Base-by-base conservation (phyloP, 1,139 yeast genomes). In the Zygosaccharomyces pseudobailii region DNA sequence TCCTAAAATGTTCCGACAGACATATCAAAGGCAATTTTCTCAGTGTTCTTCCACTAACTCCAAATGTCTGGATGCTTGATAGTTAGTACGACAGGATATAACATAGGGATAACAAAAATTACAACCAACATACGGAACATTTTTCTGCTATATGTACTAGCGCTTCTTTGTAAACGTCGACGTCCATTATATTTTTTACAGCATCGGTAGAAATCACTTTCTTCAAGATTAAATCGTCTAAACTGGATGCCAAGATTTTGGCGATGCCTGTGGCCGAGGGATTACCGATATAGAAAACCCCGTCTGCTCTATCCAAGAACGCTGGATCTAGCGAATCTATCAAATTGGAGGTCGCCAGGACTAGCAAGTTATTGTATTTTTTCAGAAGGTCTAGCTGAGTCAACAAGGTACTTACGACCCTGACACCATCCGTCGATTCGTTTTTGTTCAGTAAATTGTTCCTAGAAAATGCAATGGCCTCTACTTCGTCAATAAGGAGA, bases 401-500 rank as follows among this genome's bases (percentile, higher is more conserved):
- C 21, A 71, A 54, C 37, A 71, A 54, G 1, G 72, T 69, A 42
- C 71, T 71, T 4, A 71, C 73, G 0, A 71, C 68, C 39, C 73
- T 62, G 1, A 69, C 61, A 7, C 73, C 63, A 54, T 69, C 73
- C 4, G 70, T 63, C 5, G 73, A 61, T 45, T 70, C 71, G 49
- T 65, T 68, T 40, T 67, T 69, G n/a, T 55, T 56, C 25, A 67
- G 46, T 3, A 67, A 48, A 13, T 62, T 61, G 4, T 54, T 42
- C 53, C 75, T 61, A 25, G 72, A 69, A 32, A 66, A 59, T 1
- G 73, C 74, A 23, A 72, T 58, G 1, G 74, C 66, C 53, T 71
- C 75, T 9, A 71, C 66, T 46, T 72, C 75, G 53, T 71, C 75
- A 35, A 71, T 65, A 8, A 70, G 47, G 21, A 71, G 48, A 34